Evolutionary conservation across 345 rosid species (phyloP), one percentile per base, ranked within the genome.

Genomic region (rapeseed (Brassica napus)): DNA sequence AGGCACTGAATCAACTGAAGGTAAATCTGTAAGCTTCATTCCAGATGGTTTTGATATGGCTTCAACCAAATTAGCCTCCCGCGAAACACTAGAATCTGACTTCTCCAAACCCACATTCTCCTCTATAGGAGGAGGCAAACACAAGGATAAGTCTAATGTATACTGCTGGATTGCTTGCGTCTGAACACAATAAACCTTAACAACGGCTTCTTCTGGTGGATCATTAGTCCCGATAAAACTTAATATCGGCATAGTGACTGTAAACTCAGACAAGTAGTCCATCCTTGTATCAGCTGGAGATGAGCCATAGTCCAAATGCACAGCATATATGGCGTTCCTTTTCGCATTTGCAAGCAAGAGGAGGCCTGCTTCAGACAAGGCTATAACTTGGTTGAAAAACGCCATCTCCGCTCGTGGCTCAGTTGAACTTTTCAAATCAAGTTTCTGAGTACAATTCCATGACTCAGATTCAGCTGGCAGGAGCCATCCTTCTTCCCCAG

Each of bases 91-190:
- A 31, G 86, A 84, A 72, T 85, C 89, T 70, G 84, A 84, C 82
- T 79, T 87, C 78, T 89, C 94, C 81, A 85, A 68, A 61, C 84
- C 87, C 15, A 68, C 78, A 85, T 78, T 88, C 68, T 88, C 94
- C 68, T 88, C 94, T 70, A 82, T 15, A 16, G 86, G 81, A 4
- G 91, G 95, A 42, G 97, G 98, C 72, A 90, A 82, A 86, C 98
- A 95, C 76, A 85, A 90, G 84, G 75, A 84, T 59, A 90, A 87
- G 74, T 93, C 98, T 83, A 95, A 83, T 26, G 92, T 85, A 87
- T 95, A 95, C 81, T 93, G 97, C 84, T 92, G 93, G 83, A 94
- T 94, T 65, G 98, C 98, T 80, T 78, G 92, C 57, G 98, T 94
- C 82, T 93, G 97, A 23, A 94, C 91, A 78, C 98, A 94, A 75